Evolutionary conservation across 768 basidiomycete species (phyloP).

Genomic region (Boletellus ananas): DNA sequence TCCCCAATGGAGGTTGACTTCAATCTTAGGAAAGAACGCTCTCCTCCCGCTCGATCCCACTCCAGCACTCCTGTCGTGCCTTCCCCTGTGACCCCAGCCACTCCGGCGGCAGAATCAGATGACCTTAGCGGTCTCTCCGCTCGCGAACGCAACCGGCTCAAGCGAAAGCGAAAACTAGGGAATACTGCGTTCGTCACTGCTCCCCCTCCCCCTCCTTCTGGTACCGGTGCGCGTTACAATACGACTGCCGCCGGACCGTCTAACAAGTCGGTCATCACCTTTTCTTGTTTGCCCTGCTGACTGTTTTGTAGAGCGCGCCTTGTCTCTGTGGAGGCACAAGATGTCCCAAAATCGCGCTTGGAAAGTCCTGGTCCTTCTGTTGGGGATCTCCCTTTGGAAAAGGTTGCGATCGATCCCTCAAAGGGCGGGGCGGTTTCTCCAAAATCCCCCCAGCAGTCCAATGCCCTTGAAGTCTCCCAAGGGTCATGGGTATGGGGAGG

Average conservation of each 20-base stretch:
- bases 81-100: constrained; percentile 44
- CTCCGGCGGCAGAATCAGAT: constrained; percentile 35
- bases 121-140: constrained; percentile 70
- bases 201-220: constrained; percentile 56
- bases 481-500: constrained; percentile 89
- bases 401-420: constrained; percentile 71
- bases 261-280: constrained; percentile 46
- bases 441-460: constrained; percentile 71
- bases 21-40: constrained; percentile 38
- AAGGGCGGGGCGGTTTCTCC: constrained; percentile 85
- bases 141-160: constrained; percentile 89
- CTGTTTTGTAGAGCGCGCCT: constrained; percentile 58
- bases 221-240: constrained; percentile 57
- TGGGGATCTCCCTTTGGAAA: constrained; percentile 47
- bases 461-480: constrained; percentile 68
- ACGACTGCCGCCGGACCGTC: constrained; percentile 53
- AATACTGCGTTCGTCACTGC: constrained; percentile 79
- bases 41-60: constrained; percentile 40
- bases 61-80: constrained; percentile 44
- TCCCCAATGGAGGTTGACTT: constrained; percentile 47
- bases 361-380: constrained; percentile 49
- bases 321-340: constrained; percentile 59
- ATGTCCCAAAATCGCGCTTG: constrained; percentile 47
- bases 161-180: constrained; percentile 89
- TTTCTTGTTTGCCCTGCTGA: constrained; percentile 4